phyloP scores from a whole-genome alignment of 108 stramenopile species.

The Skeletonema marinoi region DNA sequence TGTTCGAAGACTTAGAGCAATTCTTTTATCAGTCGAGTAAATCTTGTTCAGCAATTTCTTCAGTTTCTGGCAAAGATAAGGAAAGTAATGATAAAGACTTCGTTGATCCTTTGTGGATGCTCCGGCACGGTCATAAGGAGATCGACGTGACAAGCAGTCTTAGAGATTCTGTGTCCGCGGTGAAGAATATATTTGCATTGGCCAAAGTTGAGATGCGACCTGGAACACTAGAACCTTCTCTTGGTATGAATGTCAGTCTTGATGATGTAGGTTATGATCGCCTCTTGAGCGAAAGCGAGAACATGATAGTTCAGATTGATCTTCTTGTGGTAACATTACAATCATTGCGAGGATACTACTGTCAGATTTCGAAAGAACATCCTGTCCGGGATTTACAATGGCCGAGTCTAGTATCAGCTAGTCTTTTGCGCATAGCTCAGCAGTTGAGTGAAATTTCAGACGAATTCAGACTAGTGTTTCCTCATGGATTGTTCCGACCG shows the following conservation, averaged over 20 bases:
- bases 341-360: conserved; percentile 11
- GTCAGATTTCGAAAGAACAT: conserved; percentile 7
- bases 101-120: conserved; percentile 18
- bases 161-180: background rate
- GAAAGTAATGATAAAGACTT: background rate
- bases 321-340: conserved; percentile 16
- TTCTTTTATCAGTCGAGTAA: conserved; percentile 26
- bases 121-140: conserved; percentile 13
- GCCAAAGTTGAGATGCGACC: conserved; percentile 9
- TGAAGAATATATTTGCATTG: conserved; percentile 10
- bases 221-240: conserved; percentile 9
- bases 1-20: conserved; percentile 33
- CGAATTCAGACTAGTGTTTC: conserved; percentile 18
- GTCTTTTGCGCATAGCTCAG: conserved; percentile 2
- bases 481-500: conserved; percentile 19
- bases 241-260: conserved; percentile 8
- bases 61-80: conserved; percentile 1
- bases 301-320: conserved; percentile 8
- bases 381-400: conserved; percentile 16
- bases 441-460: conserved; percentile 16
- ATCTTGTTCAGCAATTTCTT: conserved; percentile 9
- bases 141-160: background rate
- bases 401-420: conserved; percentile 18
- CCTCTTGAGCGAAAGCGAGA: conserved; percentile 4
- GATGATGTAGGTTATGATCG: conserved; percentile 2